Base-by-base conservation (phyloP, 148 eudicot genomes). In the Cornus kousa region DNA sequence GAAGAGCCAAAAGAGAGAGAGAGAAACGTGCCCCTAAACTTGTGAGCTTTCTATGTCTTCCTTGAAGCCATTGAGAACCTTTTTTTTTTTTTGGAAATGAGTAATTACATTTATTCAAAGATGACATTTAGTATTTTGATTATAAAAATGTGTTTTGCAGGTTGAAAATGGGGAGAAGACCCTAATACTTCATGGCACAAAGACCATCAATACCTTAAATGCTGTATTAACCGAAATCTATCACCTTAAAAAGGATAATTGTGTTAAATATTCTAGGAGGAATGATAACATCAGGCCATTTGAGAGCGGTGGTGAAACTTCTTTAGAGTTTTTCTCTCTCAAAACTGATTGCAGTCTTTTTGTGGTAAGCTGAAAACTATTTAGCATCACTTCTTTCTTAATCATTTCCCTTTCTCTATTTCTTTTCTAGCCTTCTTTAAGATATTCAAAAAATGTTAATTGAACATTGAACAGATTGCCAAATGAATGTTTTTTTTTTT, bases 341-440 rank as follows among this genome's bases (percentile, higher is more conserved):
- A 97, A 94, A 87, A 92, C 98, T 60, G 99, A 95, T 77, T 95
- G 99, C 86, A 87, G 97, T 75, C 79, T 95, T n/a, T 86, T 95
- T 91, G 91, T 93, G 90, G 99, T 93, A 78, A 82, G 90, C 67
- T 16, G 17, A 28, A 60, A 37, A 5, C 5, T 33, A 9, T 57
- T 1, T 17, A 13, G 14, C 64, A 57, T 57, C 16, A 57, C 0
- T 28, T 57, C 14, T 16, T 57, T 16, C 20, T 57, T 57, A 57
- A 16, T 16, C 37, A n/a, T 67, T 12, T 70, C 12, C 22, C 10
- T 37, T 28, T 1, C 4, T 67, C 50, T 24, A 3, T 53, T 53
- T 53, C 7, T 53, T 53, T 53, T 13, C 1, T 53, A 1, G 53
- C 53, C 9, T 28, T 8, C 12, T 48, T 48, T 48, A 48, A 48